These are phyloP conservation scores for Obelidium mucronatum DNA, from an alignment of 192 early-diverging fungal genomes.

Conservation along the genomic window DNA sequence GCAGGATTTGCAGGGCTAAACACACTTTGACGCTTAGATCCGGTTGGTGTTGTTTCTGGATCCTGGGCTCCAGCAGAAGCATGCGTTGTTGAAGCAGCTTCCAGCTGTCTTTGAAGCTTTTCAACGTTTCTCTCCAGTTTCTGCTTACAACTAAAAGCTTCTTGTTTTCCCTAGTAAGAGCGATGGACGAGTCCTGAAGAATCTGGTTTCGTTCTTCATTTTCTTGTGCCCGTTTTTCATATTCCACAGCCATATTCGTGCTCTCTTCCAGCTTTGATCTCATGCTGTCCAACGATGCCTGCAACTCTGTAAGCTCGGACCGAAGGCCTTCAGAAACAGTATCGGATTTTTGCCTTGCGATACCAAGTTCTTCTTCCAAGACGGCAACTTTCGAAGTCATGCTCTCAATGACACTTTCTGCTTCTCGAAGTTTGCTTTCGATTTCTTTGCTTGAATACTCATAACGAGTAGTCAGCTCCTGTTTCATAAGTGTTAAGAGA, in stretches of 20 bases:
- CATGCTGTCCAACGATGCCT: background rate
- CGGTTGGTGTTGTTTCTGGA: conserved; percentile 1
- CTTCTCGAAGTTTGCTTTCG: too few species aligned
- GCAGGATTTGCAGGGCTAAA: background rate
- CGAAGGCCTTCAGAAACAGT: too few species aligned
- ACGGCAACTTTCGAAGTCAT: too few species aligned
- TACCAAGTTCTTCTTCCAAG: background rate
- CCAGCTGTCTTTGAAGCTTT: conserved; percentile 21
- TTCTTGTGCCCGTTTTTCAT: conserved; percentile 16
- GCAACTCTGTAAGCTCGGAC: background rate
- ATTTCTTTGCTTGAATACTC: too few species aligned
- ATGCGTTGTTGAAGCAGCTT: background rate
- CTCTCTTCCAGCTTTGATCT: background rate
- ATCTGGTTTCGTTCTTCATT: conserved; percentile 26
- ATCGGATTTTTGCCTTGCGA: too few species aligned
- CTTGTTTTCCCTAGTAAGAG: conserved; percentile 21
- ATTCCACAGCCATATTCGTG: background rate
- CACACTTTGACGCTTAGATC: conserved; percentile 6
- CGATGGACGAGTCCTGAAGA: conserved; percentile 9
- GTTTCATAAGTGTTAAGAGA: too few species aligned
- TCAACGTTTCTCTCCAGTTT: background rate
- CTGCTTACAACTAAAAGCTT: conserved; percentile 16
- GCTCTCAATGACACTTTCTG: too few species aligned
- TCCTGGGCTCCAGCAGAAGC: background rate
- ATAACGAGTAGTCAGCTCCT: too few species aligned